Base-by-base conservation (phyloP, 805 yeast genomes). In the Candida hispaniensis region DNA sequence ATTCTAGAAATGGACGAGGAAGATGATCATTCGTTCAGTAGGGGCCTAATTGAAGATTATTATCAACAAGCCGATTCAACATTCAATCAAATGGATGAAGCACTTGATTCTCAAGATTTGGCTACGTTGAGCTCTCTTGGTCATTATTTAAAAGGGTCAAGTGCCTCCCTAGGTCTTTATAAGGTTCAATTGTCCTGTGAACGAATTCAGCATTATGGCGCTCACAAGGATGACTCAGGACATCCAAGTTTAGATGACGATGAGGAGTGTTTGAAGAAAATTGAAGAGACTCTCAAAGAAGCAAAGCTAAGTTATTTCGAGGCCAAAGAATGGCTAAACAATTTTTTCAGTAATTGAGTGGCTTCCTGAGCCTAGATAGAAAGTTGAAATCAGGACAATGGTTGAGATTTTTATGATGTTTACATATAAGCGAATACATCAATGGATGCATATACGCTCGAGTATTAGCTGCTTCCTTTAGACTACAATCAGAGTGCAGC, bases 1-100 rank as follows among this genome's bases (percentile, higher is more conserved):
- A 66, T 91, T 40, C 69, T 86, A 33, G 75, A 81, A 35, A 86
- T 91, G 96, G 98, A 91, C 57, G 95, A 88, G 51, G 97, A 88
- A 49, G 56, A 46, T 10, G 61, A 58, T 38, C 91, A 86, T 41
- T 94, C 83, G 6, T 91, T 91, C 62, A 76, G 88, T 19, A 64
- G 73, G 47, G 68, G 79, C 21, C 64, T 91, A 39, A 77, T 88
- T 38, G 71, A 71, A 41, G 85, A 93, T 18, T 88, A 81, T 55
- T 81, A 79, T 40, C 94, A 82, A 39, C 98, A 91, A 59, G 94
- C 93, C 5, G 65, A 67, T 41, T 77, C 74, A 12, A 88, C 94
- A 0, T 80, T 86, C 49, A 61, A 58, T 22, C 73, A 80, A 43
- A 79, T 91, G 53, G 77, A 75, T 39, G 58, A 58, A 6, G 67